phyloP scores from a whole-genome alignment of 108 stramenopile species.

The Aurantiochytrium sp. region DNA sequence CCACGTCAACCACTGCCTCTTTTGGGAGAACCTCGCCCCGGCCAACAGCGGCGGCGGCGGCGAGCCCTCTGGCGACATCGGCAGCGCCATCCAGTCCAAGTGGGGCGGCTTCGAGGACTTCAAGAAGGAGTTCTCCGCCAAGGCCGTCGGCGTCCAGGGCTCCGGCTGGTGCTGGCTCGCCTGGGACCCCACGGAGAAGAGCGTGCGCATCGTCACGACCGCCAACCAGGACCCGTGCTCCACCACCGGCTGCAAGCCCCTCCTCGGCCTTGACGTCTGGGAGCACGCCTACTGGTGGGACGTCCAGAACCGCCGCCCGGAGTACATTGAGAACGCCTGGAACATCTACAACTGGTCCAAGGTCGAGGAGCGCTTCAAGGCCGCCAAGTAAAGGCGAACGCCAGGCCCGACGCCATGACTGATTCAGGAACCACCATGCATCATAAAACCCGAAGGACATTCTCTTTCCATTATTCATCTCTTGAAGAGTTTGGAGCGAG shows the following conservation, averaged over 20 bases:
- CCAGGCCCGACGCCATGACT: too few relatives aligned
- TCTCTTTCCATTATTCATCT: too few relatives aligned
- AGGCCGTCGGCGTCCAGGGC: conserved; percentile 87
- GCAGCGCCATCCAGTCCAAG: conserved; percentile 64
- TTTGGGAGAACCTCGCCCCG: conserved; percentile 95
- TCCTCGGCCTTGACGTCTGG: conserved; percentile 98
- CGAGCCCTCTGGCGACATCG: conserved; percentile 66
- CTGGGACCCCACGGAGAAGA: conserved; percentile 69
- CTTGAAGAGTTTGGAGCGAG: too few relatives aligned
- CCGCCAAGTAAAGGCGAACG: not conserved
- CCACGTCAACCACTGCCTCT: conserved; percentile 93
- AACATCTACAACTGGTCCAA: conserved; percentile 92
- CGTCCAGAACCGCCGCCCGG: conserved; percentile 94
- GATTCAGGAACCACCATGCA: too few relatives aligned
- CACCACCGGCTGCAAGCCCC: conserved; percentile 91
- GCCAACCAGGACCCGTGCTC: conserved; percentile 95
- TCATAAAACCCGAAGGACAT: not conserved
- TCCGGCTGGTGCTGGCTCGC: conserved; percentile 99
- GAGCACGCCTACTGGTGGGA: conserved; percentile 98
- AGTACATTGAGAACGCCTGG: conserved; percentile 90
- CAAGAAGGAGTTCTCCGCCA: conserved; percentile 69
- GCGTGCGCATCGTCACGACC: conserved; percentile 75
- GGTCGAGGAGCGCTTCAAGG: conserved; percentile 77
- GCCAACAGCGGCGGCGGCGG: conserved; percentile 76
- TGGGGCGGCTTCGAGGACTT: conserved; percentile 81